Evolutionary conservation across 2,329 filamentous ascomycete genomes (phyloP), one percentile per base, ranked within the genome.

Genomic region (Diaporthe destruens): DNA sequence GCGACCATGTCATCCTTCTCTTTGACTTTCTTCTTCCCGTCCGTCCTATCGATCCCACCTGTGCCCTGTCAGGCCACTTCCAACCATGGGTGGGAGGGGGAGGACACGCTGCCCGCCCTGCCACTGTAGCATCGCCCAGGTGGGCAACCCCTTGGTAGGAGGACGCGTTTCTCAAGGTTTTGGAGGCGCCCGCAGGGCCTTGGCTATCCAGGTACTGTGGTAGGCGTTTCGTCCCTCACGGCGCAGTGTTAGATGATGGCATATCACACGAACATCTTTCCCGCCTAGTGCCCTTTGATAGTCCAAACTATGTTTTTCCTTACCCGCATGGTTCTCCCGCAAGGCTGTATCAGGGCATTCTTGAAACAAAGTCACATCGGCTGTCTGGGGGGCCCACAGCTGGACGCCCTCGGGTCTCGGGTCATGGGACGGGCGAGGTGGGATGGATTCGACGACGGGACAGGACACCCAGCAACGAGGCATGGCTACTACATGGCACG

Each of bases 341-440:
- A 23, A 66, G 32, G 44, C 61, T 25, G 29, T 53, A 18, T 47
- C 47, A 20, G 12, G 14, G 44, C 61, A 20, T 44, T 53, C 47
- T 25, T 66, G 61, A 66, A 66, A 66, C 61, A 34, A 25, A 53
- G 47, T 39, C 32, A 53, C 61, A 66, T 66, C 47, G 32, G 61
- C 18, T 53, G 61, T 29, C 61, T 39, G n/a, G 16, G 57, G 36
- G 42, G 16, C 2, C 44, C 44, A 49, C 57, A 4, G 23, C 36
- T 53, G 11, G 61, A 53, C 3, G 8, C 8, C 42, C 32, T 53
- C 47, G 47, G 61, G 32, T 51, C 47, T 53, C 47, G 61, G 61
- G 51, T 53, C 47, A 32, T 53, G 29, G 61, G 44, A 32, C 53
- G 29, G 61, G 44, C 16, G 57, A 63, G 14, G 47, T 39, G 47